phyloP scores from a whole-genome alignment of 345 rosid genomes.

The Sapria himalayana region DNA sequence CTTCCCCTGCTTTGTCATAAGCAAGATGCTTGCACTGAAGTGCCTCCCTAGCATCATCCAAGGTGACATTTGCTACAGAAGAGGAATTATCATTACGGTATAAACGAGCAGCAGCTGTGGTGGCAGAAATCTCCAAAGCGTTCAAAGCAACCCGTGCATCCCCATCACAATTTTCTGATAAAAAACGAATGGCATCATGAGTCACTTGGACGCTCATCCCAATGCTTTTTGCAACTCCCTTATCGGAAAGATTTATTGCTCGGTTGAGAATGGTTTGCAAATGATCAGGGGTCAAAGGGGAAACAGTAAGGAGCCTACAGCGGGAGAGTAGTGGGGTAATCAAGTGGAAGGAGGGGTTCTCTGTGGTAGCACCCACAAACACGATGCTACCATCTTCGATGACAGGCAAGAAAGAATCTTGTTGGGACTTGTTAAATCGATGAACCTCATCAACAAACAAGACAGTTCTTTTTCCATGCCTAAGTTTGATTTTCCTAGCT shows the following conservation, averaged over 20 bases:
- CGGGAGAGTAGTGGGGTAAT: constrained; percentile 61
- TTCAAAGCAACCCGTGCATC: constrained; percentile 74
- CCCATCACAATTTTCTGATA: constrained; percentile 51
- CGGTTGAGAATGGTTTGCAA: constrained; percentile 28
- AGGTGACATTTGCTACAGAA: constrained; percentile 9
- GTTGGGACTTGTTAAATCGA: constrained; percentile 66
- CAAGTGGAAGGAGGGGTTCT: constrained; percentile 77
- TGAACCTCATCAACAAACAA: constrained; percentile 76
- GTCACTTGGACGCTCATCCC: constrained; percentile 16
- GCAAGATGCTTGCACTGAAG: constrained; percentile 64
- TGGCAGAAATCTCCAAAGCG: constrained; percentile 52
- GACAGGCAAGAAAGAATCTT: constrained; percentile 66
- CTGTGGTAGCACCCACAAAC: constrained; percentile 70
- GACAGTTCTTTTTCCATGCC: constrained; percentile 28
- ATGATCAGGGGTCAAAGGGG: constrained; percentile 39
- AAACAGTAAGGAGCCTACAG: constrained; percentile 43
- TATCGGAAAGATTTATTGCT: constrained; percentile 22
- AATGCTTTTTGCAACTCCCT: constrained; percentile 21
- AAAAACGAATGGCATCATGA: constrained; percentile 27
- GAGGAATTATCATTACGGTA: constrained; percentile 2
- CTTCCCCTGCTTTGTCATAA: constrained; percentile 64
- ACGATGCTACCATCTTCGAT: constrained; percentile 75
- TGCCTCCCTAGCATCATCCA: constrained; percentile 72
- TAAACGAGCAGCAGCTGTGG: constrained; percentile 25
- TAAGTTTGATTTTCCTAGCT: constrained; percentile 29